phyloP scores from a whole-genome alignment of 345 rosid species.

The Heritiera fomes region DNA sequence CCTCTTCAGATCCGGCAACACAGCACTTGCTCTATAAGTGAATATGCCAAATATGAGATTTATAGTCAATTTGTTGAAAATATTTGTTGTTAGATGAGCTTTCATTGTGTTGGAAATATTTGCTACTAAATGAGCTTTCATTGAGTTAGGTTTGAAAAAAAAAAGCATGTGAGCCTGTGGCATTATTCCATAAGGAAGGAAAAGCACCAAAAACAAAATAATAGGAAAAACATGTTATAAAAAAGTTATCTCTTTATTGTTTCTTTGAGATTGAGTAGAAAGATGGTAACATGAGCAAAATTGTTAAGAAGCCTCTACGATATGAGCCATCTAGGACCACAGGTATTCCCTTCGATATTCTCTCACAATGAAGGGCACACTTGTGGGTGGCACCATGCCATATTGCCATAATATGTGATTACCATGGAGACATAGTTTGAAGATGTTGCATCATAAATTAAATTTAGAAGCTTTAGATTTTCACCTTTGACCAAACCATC shows the following conservation, averaged over 20 bases:
- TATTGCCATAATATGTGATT: not conserved
- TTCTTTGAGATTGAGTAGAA: constrained; percentile 21
- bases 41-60: no score
- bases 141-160: no score
- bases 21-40: no score
- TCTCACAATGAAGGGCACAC: constrained; percentile 89
- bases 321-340: constrained; percentile 47
- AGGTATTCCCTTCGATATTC: constrained; percentile 74
- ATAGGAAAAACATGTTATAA: not conserved
- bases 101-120: no score
- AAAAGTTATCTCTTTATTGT: constrained; percentile 15
- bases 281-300: constrained; percentile 33
- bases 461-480: constrained; percentile 76
- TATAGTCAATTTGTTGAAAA: no score
- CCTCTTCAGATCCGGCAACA: no score
- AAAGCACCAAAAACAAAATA: not conserved
- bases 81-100: no score
- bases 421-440: not conserved
- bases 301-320: constrained; percentile 27
- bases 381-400: constrained; percentile 82
- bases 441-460: constrained; percentile 73
- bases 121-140: no score
- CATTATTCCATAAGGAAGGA: constrained; percentile 20
- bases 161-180: not conserved
- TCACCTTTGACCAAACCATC: constrained; percentile 53